Evolutionary conservation across 2,329 filamentous ascomycete species (phyloP).

Genomic region (Diaporthe humulicola): DNA sequence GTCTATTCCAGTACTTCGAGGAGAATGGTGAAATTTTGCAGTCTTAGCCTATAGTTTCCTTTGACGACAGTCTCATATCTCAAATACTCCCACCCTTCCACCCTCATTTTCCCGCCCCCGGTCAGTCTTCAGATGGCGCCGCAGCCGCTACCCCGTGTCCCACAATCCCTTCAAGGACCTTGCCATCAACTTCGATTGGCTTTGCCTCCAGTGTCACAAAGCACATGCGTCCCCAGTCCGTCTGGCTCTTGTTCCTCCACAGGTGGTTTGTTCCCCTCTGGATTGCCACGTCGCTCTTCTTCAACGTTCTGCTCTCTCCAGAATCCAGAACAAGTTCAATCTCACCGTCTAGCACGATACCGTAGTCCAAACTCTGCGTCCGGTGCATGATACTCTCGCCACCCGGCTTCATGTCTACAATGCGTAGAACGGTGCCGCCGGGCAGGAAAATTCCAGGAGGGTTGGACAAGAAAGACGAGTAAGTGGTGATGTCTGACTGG

Average conservation of each 20-base stretch:
- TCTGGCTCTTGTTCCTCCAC: constrained; percentile 54
- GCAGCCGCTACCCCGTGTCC: constrained; percentile 39
- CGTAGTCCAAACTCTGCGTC: constrained; percentile 62
- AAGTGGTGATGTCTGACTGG: constrained; percentile 35
- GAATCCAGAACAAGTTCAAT: constrained; percentile 62
- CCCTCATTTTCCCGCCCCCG: too few species aligned
- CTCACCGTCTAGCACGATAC: constrained; percentile 62
- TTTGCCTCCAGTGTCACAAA: constrained; percentile 50
- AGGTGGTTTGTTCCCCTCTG: constrained; percentile 61
- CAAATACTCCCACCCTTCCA: not conserved
- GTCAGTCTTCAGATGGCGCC: constrained; percentile 35
- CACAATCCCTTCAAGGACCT: not conserved
- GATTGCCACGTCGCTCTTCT: constrained; percentile 60
- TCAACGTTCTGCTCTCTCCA: constrained; percentile 57
- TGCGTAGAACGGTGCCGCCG: constrained; percentile 40
- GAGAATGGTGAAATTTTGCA: not conserved
- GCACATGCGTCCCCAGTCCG: constrained; percentile 56
- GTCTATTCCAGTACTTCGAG: not conserved
- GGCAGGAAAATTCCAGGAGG: constrained; percentile 37
- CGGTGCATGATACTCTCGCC: constrained; percentile 50
- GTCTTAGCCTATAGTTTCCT: too few species aligned
- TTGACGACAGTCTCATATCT: not conserved
- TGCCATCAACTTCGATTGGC: constrained; percentile 45
- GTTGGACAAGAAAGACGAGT: constrained; percentile 22
- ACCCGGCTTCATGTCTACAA: constrained; percentile 42